Base-by-base conservation (phyloP, 2,329 filamentous ascomycete species). In the Pseudocercospora cruenta region DNA sequence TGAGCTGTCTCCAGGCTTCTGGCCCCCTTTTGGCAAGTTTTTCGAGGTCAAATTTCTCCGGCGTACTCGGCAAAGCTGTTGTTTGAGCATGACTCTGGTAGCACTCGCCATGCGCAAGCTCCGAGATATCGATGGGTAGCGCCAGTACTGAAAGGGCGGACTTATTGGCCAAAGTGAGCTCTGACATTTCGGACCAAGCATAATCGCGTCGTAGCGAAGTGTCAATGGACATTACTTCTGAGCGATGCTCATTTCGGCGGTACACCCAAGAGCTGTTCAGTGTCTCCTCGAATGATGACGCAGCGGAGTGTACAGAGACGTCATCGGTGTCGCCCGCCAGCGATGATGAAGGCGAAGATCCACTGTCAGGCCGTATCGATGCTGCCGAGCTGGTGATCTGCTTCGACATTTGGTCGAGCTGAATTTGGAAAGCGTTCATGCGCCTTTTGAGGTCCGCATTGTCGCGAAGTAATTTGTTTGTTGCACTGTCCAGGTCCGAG, bases 171-270 rank as follows among this genome's bases (percentile, higher is more conserved):
- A 57, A 26, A 33, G 53, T 57, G 19, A 57, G 28, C 24, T 57
- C 53, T 16, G 53, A 57, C 53, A 57, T 57, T 12, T 57, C 53
- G 24, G 53, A 57, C 53, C 53, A 57, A 10, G 53, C 53, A 16
- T 57, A 31, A 16, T 57, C 53, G 21, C 53, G 19, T n/a, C 4
- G 53, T 2, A 57, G n/a, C 8, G 53, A 28, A 4, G 53, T 57
- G 28, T 57, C 53, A 14, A 57, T 57, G 9, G 53, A 57, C 53
- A 57, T 28, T 3, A 57, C 53, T 57, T 57, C 53, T 8, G 53
- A 57, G 14, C 53, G 53, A 21, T 57, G 53, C 24, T 33, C 10
- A 16, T 57, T 57, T 21, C 53, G 21, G 4, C 53, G 53, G 22
- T 57, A 57, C 8, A 57, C 53, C 53, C 53, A 57, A 2, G 53